Conservation (phyloP, 305 asterid genomes). For the Ilex paraguariensis region DNA sequence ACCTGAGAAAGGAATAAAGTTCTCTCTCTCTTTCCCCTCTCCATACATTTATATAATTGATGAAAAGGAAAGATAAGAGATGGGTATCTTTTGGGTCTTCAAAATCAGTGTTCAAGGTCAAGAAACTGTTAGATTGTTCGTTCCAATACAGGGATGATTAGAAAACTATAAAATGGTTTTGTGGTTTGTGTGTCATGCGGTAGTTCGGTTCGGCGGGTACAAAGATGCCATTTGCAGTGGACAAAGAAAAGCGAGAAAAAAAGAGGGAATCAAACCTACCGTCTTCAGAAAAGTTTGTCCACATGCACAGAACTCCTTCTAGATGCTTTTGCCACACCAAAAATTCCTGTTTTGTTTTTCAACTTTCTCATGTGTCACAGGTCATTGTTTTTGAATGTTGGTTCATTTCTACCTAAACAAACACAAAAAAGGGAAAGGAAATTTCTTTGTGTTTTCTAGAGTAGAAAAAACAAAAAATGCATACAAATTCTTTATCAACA, state of each 20-base stretch:
- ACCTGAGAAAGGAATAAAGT: not conserved
- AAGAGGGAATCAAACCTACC: conserved; percentile 18
- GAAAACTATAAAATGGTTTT: too few relatives aligned
- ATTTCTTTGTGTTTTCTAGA: too few relatives aligned
- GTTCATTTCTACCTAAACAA: conserved; percentile 7
- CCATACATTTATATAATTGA: too few relatives aligned
- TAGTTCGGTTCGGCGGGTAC: conserved; percentile 5
- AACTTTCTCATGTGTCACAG: not conserved
- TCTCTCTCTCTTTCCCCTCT: too few relatives aligned
- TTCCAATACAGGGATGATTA: too few relatives aligned
- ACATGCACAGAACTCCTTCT: conserved; percentile 9
- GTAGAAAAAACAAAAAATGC: too few relatives aligned
- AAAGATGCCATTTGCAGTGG: conserved; percentile 17
- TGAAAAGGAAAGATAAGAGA: not conserved
- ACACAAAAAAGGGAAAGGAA: not conserved
- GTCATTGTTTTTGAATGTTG: conserved; percentile 6
- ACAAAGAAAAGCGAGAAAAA: conserved; percentile 16
- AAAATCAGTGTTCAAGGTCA: conserved; percentile 10
- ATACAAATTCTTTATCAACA: too few relatives aligned
- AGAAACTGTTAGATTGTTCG: not conserved
- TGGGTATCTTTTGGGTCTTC: conserved; percentile 5
- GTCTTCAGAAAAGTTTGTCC: conserved; percentile 6
- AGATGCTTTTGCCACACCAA: conserved; percentile 13
- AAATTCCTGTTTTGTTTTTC: conserved; percentile 4
- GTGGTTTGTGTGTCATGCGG: not conserved